A percentile compares a stretch with the other conserved stretches of the same genome.
These are phyloP conservation scores for Saccharomycopsis capsularis DNA, from an alignment of 805 yeast genomes.

Conservation along the genomic window DNA sequence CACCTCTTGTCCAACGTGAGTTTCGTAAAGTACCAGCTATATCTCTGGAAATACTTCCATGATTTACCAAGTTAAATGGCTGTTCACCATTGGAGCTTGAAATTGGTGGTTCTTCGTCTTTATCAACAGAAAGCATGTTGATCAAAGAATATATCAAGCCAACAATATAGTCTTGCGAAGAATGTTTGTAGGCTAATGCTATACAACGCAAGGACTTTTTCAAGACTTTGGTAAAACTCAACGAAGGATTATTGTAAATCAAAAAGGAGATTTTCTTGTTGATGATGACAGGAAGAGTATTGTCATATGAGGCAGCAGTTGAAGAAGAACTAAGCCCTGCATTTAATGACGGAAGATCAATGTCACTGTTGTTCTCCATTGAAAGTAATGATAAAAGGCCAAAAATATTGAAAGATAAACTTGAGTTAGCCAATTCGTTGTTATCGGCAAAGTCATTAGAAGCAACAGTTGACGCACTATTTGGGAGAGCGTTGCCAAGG, in stretches of 20 bases:
- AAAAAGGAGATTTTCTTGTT: conserved; percentile 44
- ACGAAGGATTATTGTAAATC: conserved; percentile 48
- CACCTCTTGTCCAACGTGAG: conserved; percentile 2
- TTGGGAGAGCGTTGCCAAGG: neutral
- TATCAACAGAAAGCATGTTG: conserved; percentile 51
- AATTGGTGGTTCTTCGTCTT: conserved; percentile 19
- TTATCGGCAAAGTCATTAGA: conserved; percentile 6
- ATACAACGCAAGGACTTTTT: conserved; percentile 26
- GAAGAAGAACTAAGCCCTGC: conserved; percentile 36
- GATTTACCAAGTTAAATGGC: too few species aligned
- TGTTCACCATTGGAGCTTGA: conserved; percentile 19
- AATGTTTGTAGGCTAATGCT: conserved; percentile 57
- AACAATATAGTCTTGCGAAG: conserved; percentile 76
- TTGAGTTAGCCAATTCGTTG: conserved; percentile 14
- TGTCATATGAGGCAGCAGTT: conserved; percentile 32
- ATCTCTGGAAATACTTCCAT: conserved; percentile 10
- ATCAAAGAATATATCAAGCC: conserved; percentile 79
- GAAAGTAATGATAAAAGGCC: conserved; percentile 18
- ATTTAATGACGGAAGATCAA: too few species aligned
- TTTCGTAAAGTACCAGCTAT: conserved; percentile 5
- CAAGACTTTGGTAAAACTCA: conserved; percentile 28
- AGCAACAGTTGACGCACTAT: neutral
- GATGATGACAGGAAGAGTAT: conserved; percentile 43
- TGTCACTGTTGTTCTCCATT: conserved; percentile 21
- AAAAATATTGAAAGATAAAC: conserved; percentile 17